These are phyloP conservation scores for Fusarium continuum DNA, from an alignment of 2,329 filamentous ascomycete species.

Conservation along the genomic window DNA sequence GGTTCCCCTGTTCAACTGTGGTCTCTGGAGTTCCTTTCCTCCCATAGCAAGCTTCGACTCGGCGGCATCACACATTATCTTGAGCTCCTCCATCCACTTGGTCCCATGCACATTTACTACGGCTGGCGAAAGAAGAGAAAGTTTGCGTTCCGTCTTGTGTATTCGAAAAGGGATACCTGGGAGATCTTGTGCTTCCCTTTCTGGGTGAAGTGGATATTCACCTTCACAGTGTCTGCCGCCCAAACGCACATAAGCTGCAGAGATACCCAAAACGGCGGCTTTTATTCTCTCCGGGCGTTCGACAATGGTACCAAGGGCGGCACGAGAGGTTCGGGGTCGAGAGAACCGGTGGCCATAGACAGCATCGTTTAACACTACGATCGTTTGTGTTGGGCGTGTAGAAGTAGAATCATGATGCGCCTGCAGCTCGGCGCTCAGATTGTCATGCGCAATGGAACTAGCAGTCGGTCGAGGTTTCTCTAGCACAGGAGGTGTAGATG, in stretches of 20 bases:
- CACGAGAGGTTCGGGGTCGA: slow-evolving; percentile 78
- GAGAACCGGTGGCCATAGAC: slow-evolving; percentile 96
- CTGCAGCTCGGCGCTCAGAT: slow-evolving; percentile 76
- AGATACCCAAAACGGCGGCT: slow-evolving; percentile 82
- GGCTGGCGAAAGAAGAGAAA: slow-evolving; percentile 76
- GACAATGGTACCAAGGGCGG: slow-evolving; percentile 80
- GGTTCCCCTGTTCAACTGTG: slow-evolving; percentile 65
- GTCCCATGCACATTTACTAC: slow-evolving; percentile 92
- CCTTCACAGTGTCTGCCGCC: slow-evolving; percentile 82
- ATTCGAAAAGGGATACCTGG: slow-evolving; percentile 82
- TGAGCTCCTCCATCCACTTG: slow-evolving; percentile 94
- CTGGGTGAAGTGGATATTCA: slow-evolving; percentile 71
- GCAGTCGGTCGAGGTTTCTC: slow-evolving; percentile 57
- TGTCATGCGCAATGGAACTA: slow-evolving; percentile 68
- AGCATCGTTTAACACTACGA: slow-evolving; percentile 90
- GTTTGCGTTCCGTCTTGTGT: slow-evolving; percentile 76
- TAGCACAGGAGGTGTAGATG: slow-evolving; percentile 41
- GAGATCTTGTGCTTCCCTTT: slow-evolving; percentile 62
- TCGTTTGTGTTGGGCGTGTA: slow-evolving; percentile 64
- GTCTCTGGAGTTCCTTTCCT: slow-evolving; percentile 80
- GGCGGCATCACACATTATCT: slow-evolving; percentile 82
- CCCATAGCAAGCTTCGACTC: slow-evolving; percentile 79
- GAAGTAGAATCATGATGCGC: slow-evolving; percentile 62
- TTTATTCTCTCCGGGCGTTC: slow-evolving; percentile 92
- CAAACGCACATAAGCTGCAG: slow-evolving; percentile 89